Percentiles rank a stretch among this genome's conserved stretches.
Evolutionary conservation across 345 rosid genomes (phyloP).

Genomic region (Populus alba): DNA sequence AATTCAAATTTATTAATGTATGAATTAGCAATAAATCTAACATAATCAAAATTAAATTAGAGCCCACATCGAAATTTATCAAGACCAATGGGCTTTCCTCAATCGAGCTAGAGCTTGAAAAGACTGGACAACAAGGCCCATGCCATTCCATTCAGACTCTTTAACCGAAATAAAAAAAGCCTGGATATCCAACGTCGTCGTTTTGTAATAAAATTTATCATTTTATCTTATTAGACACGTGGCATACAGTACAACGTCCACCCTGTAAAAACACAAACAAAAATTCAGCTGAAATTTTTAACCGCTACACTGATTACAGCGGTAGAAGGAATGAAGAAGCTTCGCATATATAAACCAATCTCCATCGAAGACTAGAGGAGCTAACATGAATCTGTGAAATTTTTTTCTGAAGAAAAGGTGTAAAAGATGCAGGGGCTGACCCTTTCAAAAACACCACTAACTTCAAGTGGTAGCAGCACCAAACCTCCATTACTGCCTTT

Average conservation of each 20-base stretch:
- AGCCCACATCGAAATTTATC: too few species aligned
- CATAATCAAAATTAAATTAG: neutral
- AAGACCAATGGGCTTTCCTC: neutral
- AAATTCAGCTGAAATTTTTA: too few species aligned
- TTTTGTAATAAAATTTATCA: neutral
- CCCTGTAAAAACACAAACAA: too few species aligned
- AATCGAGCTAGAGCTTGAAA: neutral
- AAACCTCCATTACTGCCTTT: slow-evolving; percentile 48
- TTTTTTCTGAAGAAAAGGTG: neutral
- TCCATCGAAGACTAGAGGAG: neutral
- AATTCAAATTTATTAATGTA: too few species aligned
- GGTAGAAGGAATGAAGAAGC: neutral
- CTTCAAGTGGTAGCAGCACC: slow-evolving; percentile 27
- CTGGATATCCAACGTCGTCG: neutral
- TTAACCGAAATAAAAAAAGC: neutral
- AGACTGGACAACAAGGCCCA: neutral
- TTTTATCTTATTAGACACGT: neutral
- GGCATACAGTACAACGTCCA: neutral
- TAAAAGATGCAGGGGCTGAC: slow-evolving; percentile 44
- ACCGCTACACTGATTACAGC: neutral
- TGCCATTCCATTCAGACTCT: too few species aligned
- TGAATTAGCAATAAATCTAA: too few species aligned
- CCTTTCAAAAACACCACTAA: slow-evolving; percentile 31
- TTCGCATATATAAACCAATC: neutral
- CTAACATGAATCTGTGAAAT: slow-evolving; percentile 25